Percentiles rank a stretch among this genome's conserved stretches.
Evolutionary conservation across 352 stramenopile genomes (phyloP).

Genomic region (Phytopythium kandeliae): DNA sequence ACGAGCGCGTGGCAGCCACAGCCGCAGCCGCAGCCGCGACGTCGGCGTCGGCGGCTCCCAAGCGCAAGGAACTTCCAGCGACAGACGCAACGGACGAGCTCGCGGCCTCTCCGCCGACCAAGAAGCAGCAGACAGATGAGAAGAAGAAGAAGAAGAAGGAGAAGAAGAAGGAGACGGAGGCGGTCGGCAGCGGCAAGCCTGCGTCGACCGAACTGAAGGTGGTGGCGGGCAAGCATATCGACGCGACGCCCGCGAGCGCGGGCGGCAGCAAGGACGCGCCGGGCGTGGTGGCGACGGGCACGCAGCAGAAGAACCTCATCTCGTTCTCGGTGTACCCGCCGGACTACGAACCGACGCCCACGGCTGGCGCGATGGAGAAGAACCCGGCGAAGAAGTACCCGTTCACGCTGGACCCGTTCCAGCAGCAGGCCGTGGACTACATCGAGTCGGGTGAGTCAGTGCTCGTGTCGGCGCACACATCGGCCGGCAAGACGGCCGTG

Average conservation of each 20-base stretch:
- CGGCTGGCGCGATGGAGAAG: constrained; percentile 37
- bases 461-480: constrained; percentile 98
- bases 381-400: constrained; percentile 96
- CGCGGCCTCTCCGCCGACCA: constrained; percentile 28
- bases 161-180: too few relatives aligned
- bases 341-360: constrained; percentile 44
- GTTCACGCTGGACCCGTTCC: constrained; percentile 98
- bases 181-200: constrained; percentile 5
- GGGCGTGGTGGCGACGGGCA: constrained; percentile 88
- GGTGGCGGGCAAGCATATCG: constrained; percentile 69
- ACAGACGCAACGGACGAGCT: constrained; percentile 22
- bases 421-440: constrained; percentile 94
- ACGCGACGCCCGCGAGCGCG: constrained; percentile 42
- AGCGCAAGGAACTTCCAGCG: constrained; percentile 37
- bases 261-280: constrained; percentile 22
- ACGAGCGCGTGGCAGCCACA: constrained; percentile 35
- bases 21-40: neutral
- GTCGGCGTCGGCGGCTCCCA: constrained; percentile 16
- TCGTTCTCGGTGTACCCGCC: constrained; percentile 92
- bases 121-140: constrained; percentile 38
- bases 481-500: constrained; percentile 95
- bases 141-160: constrained; percentile 1
- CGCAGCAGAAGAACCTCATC: constrained; percentile 94
- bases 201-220: constrained; percentile 50
- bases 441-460: constrained; percentile 97